Percentiles rank a stretch among this genome's conserved stretches.
Conservation (phyloP, 2,329 filamentous ascomycete genomes). For the Xylaria sp. region DNA sequence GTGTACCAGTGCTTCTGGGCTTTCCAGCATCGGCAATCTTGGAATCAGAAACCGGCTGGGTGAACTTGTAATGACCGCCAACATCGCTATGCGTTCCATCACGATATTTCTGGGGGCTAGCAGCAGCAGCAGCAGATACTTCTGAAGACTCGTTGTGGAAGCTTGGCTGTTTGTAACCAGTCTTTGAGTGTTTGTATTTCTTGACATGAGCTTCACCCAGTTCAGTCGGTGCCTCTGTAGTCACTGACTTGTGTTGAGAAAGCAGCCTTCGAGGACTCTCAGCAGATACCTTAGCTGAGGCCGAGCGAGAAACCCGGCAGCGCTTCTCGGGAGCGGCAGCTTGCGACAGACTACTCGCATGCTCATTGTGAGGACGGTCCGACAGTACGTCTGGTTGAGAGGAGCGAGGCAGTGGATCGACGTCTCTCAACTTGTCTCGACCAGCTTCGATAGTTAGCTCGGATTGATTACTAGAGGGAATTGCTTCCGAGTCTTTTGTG, state of each 20-base stretch:
- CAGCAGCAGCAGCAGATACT: background rate
- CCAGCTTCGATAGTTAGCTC: background rate
- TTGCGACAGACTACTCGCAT: background rate
- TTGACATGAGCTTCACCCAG: background rate
- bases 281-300: background rate
- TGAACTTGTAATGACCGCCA: background rate
- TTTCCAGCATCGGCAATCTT: conserved; percentile 37
- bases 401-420: background rate
- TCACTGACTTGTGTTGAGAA: background rate
- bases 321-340: background rate
- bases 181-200: background rate
- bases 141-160: conserved; percentile 1
- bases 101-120: background rate
- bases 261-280: background rate
- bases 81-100: background rate
- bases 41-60: background rate
- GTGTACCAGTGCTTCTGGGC: too few relatives aligned
- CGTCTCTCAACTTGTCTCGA: background rate
- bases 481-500: background rate
- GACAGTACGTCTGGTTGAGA: background rate
- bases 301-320: background rate
- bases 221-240: background rate
- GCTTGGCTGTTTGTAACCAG: conserved; percentile 1
- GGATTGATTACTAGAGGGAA: background rate
- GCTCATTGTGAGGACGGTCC: background rate